Percentiles rank a stretch among this genome's conserved stretches.
Conservation (phyloP, 768 basidiomycete species). For the Hygrophoropsis aurantiaca region DNA sequence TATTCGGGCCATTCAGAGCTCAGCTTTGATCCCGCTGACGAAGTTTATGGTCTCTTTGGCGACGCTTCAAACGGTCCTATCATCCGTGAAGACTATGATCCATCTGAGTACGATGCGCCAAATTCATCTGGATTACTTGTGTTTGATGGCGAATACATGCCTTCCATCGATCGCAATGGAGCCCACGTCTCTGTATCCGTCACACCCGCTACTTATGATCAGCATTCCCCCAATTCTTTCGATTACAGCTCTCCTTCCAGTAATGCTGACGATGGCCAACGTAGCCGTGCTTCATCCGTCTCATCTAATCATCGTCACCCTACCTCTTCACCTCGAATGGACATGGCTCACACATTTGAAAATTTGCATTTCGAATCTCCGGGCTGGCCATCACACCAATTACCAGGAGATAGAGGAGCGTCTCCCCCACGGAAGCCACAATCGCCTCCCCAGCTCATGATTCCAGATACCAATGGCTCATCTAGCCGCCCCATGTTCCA, state of each 20-base stretch:
- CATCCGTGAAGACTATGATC: conserved; percentile 61
- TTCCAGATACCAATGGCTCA: conserved; percentile 55
- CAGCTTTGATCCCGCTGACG: conserved; percentile 46
- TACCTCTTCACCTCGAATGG: conserved; percentile 55
- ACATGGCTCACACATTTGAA: conserved; percentile 57
- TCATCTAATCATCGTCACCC: conserved; percentile 53
- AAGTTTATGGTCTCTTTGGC: conserved; percentile 49
- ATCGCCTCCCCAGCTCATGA: conserved; percentile 60
- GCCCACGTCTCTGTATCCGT: conserved; percentile 39
- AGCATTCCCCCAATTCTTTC: conserved; percentile 44
- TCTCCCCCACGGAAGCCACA: conserved; percentile 52
- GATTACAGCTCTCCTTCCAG: conserved; percentile 68
- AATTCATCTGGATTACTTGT: conserved; percentile 51
- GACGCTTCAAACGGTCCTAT: conserved; percentile 40
- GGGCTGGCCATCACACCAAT: conserved; percentile 49
- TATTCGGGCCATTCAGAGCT: conserved; percentile 72
- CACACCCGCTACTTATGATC: conserved; percentile 34
- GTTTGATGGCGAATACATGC: conserved; percentile 53
- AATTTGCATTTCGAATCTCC: conserved; percentile 67
- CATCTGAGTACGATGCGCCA: conserved; percentile 69
- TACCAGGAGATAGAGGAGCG: conserved; percentile 41
- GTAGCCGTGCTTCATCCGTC: conserved; percentile 65
- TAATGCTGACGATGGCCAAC: conserved; percentile 52
- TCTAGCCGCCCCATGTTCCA: conserved; percentile 35
- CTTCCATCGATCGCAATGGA: conserved; percentile 26